Evolutionary conservation across 208 protist species (phyloP), one percentile per base, ranked within the genome.

Genomic region (Trypanosoma theileri): DNA sequence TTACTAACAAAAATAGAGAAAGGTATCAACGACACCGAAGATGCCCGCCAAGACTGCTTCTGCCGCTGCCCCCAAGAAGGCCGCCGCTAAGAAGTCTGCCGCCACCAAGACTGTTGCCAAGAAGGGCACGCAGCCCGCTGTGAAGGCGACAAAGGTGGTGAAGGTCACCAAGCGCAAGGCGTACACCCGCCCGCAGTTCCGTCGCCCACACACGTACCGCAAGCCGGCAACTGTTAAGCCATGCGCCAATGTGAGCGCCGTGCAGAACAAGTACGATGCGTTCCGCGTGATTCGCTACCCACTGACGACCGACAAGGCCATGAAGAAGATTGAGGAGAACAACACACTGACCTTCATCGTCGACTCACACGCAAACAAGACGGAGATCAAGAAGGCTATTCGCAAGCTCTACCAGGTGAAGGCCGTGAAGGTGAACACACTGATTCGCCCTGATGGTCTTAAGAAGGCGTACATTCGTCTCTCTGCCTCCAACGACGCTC

Each of bases 261-360:
- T 92, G 40, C 66, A 79, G 73, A 84, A 85, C 79, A 94, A 96
- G 79, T 58, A 79, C 22, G 73, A 86, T 59, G 72, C 94, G 54
- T 99, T 96, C 88, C 68, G 81, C 68, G 77, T 99, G 72, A 89
- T 99, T 75, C 91, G 98, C 80, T 98, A 98, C 89, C 99, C 99
- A 35, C 80, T 99, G 59, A 99, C 94, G 35, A 99, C 98, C 22
- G 98, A 99, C 79, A 97, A 96, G 76, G 98, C 98, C 57, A 98
- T 99, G 93, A 99, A 99, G 95, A 98, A 99, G 92, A 99, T 99
- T 69, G 99, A 99, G 90, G 97, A 98, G 71, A 98, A 99, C 88
- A 99, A 99, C 97, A 99, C 99, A 40, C 83, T 99, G 50, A 98
- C 98, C 71, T 99, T 99, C 92, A 98, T 99, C 72, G 97, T 99